Evolutionary conservation across 2,329 filamentous ascomycete genomes (phyloP).

Genomic region (Penicillium rolfsii): DNA sequence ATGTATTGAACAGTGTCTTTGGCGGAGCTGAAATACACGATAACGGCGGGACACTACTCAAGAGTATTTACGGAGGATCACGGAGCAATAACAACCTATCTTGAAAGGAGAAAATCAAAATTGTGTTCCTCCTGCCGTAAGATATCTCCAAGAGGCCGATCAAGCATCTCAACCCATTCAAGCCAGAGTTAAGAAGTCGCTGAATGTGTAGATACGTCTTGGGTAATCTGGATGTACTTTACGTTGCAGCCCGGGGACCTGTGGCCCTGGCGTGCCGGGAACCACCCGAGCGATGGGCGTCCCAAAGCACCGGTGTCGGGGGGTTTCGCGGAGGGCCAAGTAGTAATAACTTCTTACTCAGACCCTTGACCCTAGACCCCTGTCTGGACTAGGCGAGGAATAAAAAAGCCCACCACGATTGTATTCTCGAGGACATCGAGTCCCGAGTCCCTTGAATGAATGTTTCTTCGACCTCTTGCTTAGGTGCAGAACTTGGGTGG

Average conservation of each 20-base stretch:
- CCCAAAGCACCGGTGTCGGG: slow-evolving; percentile 21
- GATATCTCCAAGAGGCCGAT: slow-evolving; percentile 12
- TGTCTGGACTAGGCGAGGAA: not conserved
- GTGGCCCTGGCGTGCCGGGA: not conserved
- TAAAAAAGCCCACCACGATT: not conserved
- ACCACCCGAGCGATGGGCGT: slow-evolving; percentile 10
- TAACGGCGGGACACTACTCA: slow-evolving; percentile 8
- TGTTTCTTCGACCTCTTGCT: not conserved
- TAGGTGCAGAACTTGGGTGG: not conserved
- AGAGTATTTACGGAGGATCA: not conserved
- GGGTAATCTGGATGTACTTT: too few species aligned
- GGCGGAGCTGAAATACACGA: slow-evolving; percentile 21
- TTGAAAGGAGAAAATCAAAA: too few species aligned
- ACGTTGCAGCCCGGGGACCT: not conserved
- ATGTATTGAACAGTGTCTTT: not conserved
- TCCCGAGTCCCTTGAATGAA: not conserved
- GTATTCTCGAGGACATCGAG: not conserved
- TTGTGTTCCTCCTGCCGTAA: not conserved
- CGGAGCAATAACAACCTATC: not conserved
- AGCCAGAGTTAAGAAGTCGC: slow-evolving; percentile 19
- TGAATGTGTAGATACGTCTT: not conserved
- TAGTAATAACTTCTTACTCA: not conserved
- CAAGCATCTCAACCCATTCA: not conserved
- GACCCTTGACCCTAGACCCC: not conserved
- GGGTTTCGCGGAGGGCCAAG: not conserved